Conservation (phyloP, 2,329 filamentous ascomycete genomes). For the Rhinocladiella mackenziei region DNA sequence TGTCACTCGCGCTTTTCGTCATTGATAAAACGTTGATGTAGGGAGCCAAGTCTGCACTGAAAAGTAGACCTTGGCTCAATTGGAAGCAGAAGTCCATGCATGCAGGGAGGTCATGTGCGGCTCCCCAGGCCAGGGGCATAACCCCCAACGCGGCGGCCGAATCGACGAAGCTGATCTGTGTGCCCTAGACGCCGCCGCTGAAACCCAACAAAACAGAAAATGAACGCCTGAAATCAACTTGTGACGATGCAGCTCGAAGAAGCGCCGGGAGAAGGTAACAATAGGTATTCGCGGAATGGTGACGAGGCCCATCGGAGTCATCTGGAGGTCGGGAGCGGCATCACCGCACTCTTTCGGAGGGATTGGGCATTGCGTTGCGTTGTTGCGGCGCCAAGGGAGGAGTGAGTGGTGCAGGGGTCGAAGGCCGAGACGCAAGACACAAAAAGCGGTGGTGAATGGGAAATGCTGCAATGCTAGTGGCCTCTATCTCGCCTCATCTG, state of each 20-base stretch:
- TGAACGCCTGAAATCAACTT: conserved; percentile 2
- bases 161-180: not conserved
- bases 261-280: not conserved
- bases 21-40: too few relatives aligned
- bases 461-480: not conserved
- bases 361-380: too few relatives aligned
- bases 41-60: too few relatives aligned
- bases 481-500: conserved; percentile 17
- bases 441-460: conserved; percentile 6
- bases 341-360: not conserved
- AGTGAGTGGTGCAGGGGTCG: too few relatives aligned
- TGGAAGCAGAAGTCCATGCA: too few relatives aligned
- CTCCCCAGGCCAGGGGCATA: too few relatives aligned
- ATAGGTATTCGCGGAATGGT: not conserved
- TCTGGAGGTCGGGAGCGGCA: not conserved
- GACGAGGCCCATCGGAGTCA: not conserved
- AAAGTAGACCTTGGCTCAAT: too few relatives aligned
- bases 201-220: conserved; percentile 17
- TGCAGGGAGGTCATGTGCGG: too few relatives aligned
- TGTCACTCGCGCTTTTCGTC: not conserved
- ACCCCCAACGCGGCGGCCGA: not conserved
- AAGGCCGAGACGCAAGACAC: too few relatives aligned
- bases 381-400: too few relatives aligned
- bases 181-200: conserved; percentile 18
- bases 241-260: conserved; percentile 11